A percentile compares a stretch with the other conserved stretches of the same genome.
phyloP scores from a whole-genome alignment of 2,329 filamentous ascomycete species.

The Penicillium sp. region DNA sequence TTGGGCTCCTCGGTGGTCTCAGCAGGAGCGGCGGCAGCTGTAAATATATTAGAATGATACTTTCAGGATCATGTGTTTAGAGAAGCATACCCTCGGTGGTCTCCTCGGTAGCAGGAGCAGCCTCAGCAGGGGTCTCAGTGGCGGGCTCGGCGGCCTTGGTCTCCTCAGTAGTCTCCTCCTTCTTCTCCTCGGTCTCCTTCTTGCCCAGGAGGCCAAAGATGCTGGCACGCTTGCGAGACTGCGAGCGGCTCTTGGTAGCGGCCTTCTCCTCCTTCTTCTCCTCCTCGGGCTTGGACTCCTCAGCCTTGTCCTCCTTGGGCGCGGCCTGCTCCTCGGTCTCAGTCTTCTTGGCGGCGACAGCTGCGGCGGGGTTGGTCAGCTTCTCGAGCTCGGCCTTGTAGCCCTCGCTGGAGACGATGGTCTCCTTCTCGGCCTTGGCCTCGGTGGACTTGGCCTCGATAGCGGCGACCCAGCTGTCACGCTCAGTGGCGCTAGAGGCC shows the following conservation, averaged over 20 bases:
- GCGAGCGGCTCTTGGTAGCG: slow-evolving; percentile 56
- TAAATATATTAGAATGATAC: slow-evolving; percentile 7
- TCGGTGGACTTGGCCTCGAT: slow-evolving; percentile 80
- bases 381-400: slow-evolving; percentile 85
- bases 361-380: slow-evolving; percentile 48
- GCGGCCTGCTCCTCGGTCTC: slow-evolving; percentile 27
- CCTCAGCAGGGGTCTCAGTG: slow-evolving; percentile 35
- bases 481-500: slow-evolving; percentile 67
- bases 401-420: slow-evolving; percentile 69
- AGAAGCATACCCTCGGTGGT: slow-evolving; percentile 22
- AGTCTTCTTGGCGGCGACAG: slow-evolving; percentile 28
- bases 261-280: slow-evolving; percentile 46
- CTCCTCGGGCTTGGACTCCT: slow-evolving; percentile 27
- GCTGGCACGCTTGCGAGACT: slow-evolving; percentile 57
- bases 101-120: slow-evolving; percentile 10
- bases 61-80: slow-evolving; percentile 26
- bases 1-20: slow-evolving; percentile 45
- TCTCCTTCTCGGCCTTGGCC: slow-evolving; percentile 53
- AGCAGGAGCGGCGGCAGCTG: slow-evolving; percentile 41
- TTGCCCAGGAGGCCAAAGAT: slow-evolving; percentile 59
- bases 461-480: slow-evolving; percentile 86
- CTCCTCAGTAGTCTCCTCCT: slow-evolving; percentile 41
- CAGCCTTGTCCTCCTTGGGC: slow-evolving; percentile 31
- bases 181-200: slow-evolving; percentile 52
- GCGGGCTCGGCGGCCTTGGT: slow-evolving; percentile 37